Base-by-base conservation (phyloP, 371 early-diverging fungal genomes). In the Mucor saturninus region DNA sequence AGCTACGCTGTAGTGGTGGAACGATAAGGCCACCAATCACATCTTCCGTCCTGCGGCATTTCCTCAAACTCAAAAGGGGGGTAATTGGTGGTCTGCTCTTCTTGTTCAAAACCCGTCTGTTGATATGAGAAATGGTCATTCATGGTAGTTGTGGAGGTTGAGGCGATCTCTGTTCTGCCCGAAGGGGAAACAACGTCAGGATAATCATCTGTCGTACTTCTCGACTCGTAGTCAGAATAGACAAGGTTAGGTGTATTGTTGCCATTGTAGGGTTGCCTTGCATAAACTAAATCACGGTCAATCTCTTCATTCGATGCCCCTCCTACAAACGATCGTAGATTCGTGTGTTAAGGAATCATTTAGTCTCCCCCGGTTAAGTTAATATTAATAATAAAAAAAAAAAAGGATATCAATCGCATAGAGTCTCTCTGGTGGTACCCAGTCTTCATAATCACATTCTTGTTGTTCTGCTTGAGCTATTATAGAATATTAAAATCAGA, bases 371-470 rank as follows among this genome's bases (percentile, higher is more conserved):
- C 0, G 21, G 10, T 42, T 30, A 51, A 15, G 15, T 30, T 56
- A n/a, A 39, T 8, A 37, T 30, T 21, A 40, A 9, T 42, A 37
- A 53, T 21, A 6, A 35, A 29, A 15, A 50, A 39, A 29, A 67
- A 63, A 71, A 71, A 71, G 72, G 72, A 71, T 71, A 71, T 71
- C 68, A 68, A 71, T 71, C 58, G 64, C 45, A 61, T 63, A 45
- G 2, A 71, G 50, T 43, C 72, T 56, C 52, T 67, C 72, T 15
- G 72, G 72, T 57, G 72, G 72, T 40, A 68, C 59, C 72, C 72
- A 71, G n/a, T 67, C 68, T 37, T 57, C 51, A 35, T 57, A 64
- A 42, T 67, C 68, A 28, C 56, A 46, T 30, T 48, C 48, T 26
- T 56, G 56, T 26, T 56, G 56, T 29, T 60, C 39, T 43, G 43